Base-by-base conservation (phyloP, 2,329 filamentous ascomycete species). In the Arachnomyces sp. region DNA sequence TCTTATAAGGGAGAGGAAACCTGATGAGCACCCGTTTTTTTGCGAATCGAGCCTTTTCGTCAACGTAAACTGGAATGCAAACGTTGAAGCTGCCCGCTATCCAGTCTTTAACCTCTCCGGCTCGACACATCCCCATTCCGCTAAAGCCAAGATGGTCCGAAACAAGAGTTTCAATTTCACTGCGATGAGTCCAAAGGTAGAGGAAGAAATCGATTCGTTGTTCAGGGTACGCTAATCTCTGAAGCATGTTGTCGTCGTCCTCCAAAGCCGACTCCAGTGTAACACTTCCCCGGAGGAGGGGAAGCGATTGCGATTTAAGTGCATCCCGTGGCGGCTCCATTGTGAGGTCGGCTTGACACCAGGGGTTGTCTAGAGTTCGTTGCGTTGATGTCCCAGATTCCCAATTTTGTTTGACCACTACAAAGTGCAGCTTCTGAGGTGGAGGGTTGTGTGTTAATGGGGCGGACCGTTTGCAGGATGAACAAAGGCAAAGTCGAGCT, bases 1-100 rank as follows among this genome's bases (percentile, higher is more conserved):
- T 47, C 37, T 60, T 44, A 32, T 53, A 56, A 11, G 54, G 50
- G 13, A 58, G 39, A 2, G 49, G 54, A 18, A 57, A 51, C 34
- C 53, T 32, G 20, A 57, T 38, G 5, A 56, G 32, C 3, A 49
- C 42, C 11, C 41, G 43, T 4, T 48, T 60, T 45, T 58, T 33
- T 9, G 33, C 28, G 13, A 14, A 18, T n/a, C 18, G 9, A n/a
- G n/a, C n/a, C n/a, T n/a, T n/a, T n/a, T n/a, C n/a, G n/a, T 43
- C 17, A 15, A 55, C 20, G 25, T 45, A 47, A 14, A 53, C 39
- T 2, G 50, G 53, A 37, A 56, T 51, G 33, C 50, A 55, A n/a
- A 54, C 46, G 34, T 55, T 53, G 31, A 47, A 53, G 40, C 49
- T 54, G 16, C 50, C 49, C 28, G 38, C 42, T 8, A 53, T 9